Evolutionary conservation across 1,284 basidiomycete genomes (phyloP).

Genomic region (Bothia castanella): DNA sequence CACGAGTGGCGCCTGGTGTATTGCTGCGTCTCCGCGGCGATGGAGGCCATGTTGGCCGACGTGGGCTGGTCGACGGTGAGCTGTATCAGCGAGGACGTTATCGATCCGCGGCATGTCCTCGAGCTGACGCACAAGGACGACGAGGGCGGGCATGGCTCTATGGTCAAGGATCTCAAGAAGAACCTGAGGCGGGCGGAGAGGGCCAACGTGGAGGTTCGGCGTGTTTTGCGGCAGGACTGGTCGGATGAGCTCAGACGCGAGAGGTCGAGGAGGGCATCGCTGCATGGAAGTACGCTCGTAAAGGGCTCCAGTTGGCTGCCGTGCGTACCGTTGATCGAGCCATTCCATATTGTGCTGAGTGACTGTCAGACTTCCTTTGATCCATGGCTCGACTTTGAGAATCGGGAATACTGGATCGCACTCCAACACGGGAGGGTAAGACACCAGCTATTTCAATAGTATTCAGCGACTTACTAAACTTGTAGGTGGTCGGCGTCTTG

Average conservation of each 20-base stretch:
- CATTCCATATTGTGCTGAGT: not conserved
- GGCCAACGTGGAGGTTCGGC: conserved; percentile 35
- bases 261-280: conserved; percentile 40
- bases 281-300: conserved; percentile 38
- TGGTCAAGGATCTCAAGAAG: conserved; percentile 46
- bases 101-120: conserved; percentile 41
- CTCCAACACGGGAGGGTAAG: conserved; percentile 25
- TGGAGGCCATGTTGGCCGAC: conserved; percentile 37
- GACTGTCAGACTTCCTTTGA: conserved; percentile 35
- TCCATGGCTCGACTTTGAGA: conserved; percentile 44
- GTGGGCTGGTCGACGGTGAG: conserved; percentile 39
- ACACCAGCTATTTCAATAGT: not conserved
- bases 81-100: conserved; percentile 44
- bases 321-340: conserved; percentile 18
- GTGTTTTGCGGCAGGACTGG: conserved; percentile 34
- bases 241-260: conserved; percentile 32
- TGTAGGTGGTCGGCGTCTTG: conserved; percentile 40
- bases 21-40: conserved; percentile 40
- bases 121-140: conserved; percentile 36
- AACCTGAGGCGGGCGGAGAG: conserved; percentile 42
- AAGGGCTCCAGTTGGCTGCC: conserved; percentile 42
- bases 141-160: conserved; percentile 32
- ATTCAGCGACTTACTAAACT: not conserved
- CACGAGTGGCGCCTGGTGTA: conserved; percentile 38
- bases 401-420: conserved; percentile 45